Evolutionary conservation across 768 basidiomycete genomes (phyloP), one percentile per base, ranked within the genome.

Genomic region (Dioszegia aurantiaca): DNA sequence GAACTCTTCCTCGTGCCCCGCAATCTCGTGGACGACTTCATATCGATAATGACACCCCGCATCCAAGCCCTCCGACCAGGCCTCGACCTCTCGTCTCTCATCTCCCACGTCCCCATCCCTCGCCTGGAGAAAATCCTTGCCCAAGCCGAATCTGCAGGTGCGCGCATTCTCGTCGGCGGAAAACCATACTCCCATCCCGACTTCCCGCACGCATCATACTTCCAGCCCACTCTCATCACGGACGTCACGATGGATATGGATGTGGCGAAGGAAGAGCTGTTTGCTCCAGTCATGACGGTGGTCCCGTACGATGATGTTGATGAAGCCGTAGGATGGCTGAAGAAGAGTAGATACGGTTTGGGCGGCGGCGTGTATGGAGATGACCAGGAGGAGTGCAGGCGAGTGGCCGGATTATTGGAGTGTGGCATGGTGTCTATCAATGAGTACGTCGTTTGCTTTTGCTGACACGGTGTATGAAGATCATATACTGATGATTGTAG

Each of bases 351-450:
- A 21, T 98, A 88, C 73, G 93, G 89, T 12, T 85, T 99, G 27
- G 94, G 93, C 19, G 91, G 93, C 1, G 89, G 89, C 55, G 90
- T 99, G 19, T 99, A 93, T 72, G 95, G 95, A 9, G 87, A 87
- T 10, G 84, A 89, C 70, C 87, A 87, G 73, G 82, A 83, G 39
- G 79, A 87, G 41, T 91, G 90, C 69, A 65, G 89, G 53, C 80
- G 86, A 46, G 87, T 98, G 21, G 92, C 92, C 27, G 85, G 85
- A 64, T 79, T 80, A 46, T 79, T 99, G 49, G 85, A 94, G 52
- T 93, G 90, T 67, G 94, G 94, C 44, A 98, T 99, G 95, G 94
- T 98, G 2, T 86, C 92, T 19, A 82, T 95, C 61, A 98, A 98
- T 67, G 95, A 98, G 78, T 95, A 84, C 12, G 86, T 87, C 8